Conservation (phyloP, 1,284 basidiomycete species). For the Abortiporus biennis region DNA sequence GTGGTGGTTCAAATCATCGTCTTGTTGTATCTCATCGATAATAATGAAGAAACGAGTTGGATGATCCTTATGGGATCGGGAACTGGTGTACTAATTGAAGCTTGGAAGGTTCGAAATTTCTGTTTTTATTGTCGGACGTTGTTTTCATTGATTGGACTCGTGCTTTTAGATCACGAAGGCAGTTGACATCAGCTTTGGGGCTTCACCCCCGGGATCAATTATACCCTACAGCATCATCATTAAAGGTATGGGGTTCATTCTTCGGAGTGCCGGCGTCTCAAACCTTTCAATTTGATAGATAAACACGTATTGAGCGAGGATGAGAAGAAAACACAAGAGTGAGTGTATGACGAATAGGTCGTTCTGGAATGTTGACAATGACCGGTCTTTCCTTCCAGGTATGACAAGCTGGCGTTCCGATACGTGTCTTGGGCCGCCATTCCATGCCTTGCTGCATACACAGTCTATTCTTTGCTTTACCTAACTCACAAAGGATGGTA, state of each 20-base stretch:
- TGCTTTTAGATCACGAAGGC: slow-evolving; percentile 70
- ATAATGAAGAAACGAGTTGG: slow-evolving; percentile 91
- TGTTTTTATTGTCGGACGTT: slow-evolving; percentile 12
- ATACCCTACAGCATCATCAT: slow-evolving; percentile 81
- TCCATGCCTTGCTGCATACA: slow-evolving; percentile 82
- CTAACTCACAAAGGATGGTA: slow-evolving; percentile 93
- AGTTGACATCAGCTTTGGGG: slow-evolving; percentile 73
- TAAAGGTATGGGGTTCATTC: slow-evolving; percentile 45
- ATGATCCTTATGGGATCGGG: slow-evolving; percentile 92
- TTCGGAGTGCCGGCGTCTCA: neutral
- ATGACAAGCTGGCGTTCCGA: slow-evolving; percentile 83
- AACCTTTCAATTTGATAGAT: slow-evolving; percentile 38
- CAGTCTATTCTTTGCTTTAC: slow-evolving; percentile 86
- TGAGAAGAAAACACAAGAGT: slow-evolving; percentile 98
- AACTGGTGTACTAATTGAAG: slow-evolving; percentile 86
- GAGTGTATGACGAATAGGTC: slow-evolving; percentile 24
- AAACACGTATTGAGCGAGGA: slow-evolving; percentile 92
- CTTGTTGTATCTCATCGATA: slow-evolving; percentile 91
- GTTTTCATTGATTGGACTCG: slow-evolving; percentile 6
- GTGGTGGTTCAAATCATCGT: slow-evolving; percentile 89
- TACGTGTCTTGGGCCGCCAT: slow-evolving; percentile 87
- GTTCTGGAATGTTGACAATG: neutral
- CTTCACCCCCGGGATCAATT: slow-evolving; percentile 50
- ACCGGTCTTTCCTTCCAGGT: slow-evolving; percentile 37
- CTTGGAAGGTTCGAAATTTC: slow-evolving; percentile 99